Percentiles rank a stretch among this genome's conserved stretches.
phyloP scores from a whole-genome alignment of 225 moss, liverwort and hornwort genomes.

The Polytrichum commune region DNA sequence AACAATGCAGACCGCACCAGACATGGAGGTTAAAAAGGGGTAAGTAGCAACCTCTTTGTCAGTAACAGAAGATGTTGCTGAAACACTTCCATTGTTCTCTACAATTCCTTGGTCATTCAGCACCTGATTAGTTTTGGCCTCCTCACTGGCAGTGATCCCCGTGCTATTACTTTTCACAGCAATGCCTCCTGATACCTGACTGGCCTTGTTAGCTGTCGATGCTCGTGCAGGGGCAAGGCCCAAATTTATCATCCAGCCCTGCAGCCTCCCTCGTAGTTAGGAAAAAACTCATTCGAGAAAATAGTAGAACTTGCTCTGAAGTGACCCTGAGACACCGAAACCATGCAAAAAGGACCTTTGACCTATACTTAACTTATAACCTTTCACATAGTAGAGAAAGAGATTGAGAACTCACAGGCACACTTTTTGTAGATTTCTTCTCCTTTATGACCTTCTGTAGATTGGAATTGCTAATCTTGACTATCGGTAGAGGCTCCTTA shows the following conservation, averaged over 20 bases:
- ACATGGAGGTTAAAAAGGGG: no score
- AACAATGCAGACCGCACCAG: neutral
- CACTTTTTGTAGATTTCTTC: conserved; percentile 31
- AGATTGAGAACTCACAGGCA: conserved; percentile 39
- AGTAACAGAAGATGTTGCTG: conserved; percentile 20
- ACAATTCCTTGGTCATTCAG: neutral
- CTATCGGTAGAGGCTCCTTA: conserved; percentile 28
- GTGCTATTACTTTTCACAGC: conserved; percentile 10
- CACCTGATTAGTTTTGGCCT: conserved; percentile 5
- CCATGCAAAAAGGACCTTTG: no score
- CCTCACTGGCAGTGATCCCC: conserved; percentile 22
- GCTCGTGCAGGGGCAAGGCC: conserved; percentile 62
- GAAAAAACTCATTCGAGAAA: neutral
- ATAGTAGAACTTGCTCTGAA: neutral
- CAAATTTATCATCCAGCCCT: conserved; percentile 87
- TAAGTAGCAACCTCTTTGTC: no score
- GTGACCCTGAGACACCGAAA: no score
- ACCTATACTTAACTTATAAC: neutral
- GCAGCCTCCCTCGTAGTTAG: conserved; percentile 3
- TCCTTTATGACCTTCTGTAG: conserved; percentile 33
- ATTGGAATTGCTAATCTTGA: conserved; percentile 30
- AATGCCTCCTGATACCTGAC: conserved; percentile 22
- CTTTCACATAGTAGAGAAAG: neutral
- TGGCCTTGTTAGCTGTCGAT: conserved; percentile 15
- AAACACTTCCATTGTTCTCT: conserved; percentile 47